Percentiles rank a stretch among this genome's conserved stretches.
Conservation (phyloP, 2,329 filamentous ascomycete genomes). For the Macroventuria anomochaeta region DNA sequence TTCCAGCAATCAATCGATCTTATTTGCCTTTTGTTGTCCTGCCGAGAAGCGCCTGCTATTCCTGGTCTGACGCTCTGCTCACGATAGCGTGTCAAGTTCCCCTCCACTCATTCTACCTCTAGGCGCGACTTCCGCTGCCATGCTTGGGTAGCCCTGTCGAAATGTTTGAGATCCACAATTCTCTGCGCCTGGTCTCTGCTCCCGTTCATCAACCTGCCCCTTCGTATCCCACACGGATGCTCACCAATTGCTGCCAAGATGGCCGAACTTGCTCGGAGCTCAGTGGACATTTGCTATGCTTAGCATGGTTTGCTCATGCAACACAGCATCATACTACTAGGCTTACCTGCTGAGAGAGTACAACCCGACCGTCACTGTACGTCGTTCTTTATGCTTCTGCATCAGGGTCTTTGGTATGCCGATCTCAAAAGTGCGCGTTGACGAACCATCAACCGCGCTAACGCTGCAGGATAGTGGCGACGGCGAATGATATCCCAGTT, state of each 20-base stretch:
- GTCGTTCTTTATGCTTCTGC: slow-evolving; percentile 42
- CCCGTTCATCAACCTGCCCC: slow-evolving; percentile 35
- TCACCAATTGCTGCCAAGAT: slow-evolving; percentile 40
- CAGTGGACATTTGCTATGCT: slow-evolving; percentile 11
- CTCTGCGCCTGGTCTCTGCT: slow-evolving; percentile 36
- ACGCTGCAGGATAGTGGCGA: slow-evolving; percentile 48
- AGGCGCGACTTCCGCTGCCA: slow-evolving; percentile 45
- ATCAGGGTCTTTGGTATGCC: slow-evolving; percentile 41
- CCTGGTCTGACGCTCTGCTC: slow-evolving; percentile 44
- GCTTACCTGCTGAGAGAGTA: slow-evolving; percentile 38
- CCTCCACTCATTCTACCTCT: slow-evolving; percentile 39
- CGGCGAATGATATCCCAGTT: slow-evolving; percentile 40
- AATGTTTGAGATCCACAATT: slow-evolving; percentile 36
- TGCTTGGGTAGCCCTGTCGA: slow-evolving; percentile 30
- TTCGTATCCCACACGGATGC: slow-evolving; percentile 30
- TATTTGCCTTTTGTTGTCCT: slow-evolving; percentile 30
- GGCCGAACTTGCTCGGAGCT: slow-evolving; percentile 30
- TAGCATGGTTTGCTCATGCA: slow-evolving; percentile 29
- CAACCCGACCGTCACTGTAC: slow-evolving; percentile 37
- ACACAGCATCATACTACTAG: slow-evolving; percentile 40
- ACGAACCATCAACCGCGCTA: slow-evolving; percentile 45
- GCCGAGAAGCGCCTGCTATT: slow-evolving; percentile 43
- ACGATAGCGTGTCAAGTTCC: slow-evolving; percentile 45
- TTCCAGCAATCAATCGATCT: slow-evolving; percentile 44
- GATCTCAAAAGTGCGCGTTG: slow-evolving; percentile 47